phyloP scores from a whole-genome alignment of 169 alveolate genomes.

The Blepharisma undulans region DNA sequence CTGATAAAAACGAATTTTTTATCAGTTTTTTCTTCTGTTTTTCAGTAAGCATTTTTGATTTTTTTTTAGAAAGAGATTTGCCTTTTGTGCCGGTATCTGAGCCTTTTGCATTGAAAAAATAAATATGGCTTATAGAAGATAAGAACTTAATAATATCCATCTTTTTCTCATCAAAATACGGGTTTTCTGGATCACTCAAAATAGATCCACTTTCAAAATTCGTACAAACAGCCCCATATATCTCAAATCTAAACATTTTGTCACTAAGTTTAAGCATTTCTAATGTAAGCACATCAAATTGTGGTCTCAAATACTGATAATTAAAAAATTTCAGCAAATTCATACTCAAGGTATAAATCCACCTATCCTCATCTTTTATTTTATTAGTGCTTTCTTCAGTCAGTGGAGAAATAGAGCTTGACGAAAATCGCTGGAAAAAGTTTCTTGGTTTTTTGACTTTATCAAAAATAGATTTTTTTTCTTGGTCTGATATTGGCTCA shows the following conservation, averaged over 20 bases:
- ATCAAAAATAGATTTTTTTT: neutral
- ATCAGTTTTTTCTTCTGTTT: neutral
- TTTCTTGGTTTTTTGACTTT: neutral
- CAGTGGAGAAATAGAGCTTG: neutral
- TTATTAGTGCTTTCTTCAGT: neutral
- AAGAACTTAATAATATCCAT: neutral
- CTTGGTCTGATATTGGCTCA: neutral
- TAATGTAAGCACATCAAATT: neutral
- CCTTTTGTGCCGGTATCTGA: neutral
- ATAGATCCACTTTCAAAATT: neutral
- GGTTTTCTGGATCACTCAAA: neutral
- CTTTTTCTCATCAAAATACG: neutral
- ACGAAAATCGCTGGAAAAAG: neutral
- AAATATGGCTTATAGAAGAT: neutral
- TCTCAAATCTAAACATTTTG: neutral
- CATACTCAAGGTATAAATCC: neutral
- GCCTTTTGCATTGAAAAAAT: neutral
- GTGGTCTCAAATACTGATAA: neutral
- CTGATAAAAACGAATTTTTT: neutral
- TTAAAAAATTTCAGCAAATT: neutral
- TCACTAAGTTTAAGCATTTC: neutral
- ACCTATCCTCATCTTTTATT: neutral
- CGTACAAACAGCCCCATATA: neutral
- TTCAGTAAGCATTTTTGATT: neutral
- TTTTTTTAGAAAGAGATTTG: neutral